A percentile compares a stretch with the other conserved stretches of the same genome.
Conservation (phyloP, 371 early-diverging fungal genomes). For the Synchytrium microbalum region DNA sequence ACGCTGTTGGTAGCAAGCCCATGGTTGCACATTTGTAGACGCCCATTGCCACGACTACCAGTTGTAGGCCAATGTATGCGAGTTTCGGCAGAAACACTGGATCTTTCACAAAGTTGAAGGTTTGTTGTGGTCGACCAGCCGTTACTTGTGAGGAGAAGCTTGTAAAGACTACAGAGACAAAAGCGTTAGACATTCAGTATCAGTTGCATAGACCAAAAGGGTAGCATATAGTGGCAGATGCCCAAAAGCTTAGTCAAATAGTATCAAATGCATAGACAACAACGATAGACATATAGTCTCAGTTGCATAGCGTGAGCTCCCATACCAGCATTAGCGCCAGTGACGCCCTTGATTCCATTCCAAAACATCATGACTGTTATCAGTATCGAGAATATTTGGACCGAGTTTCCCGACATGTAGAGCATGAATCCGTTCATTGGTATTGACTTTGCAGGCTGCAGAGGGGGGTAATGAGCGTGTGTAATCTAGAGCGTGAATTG, state of each 20-base stretch:
- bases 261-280: background rate
- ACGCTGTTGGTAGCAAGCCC: constrained; percentile 91
- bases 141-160: no score
- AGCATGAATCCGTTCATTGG: constrained; percentile 98
- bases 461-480: background rate
- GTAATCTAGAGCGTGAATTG: background rate
- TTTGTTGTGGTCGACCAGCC: no score
- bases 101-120: constrained; percentile 26
- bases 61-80: constrained; percentile 67
- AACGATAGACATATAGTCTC: constrained; percentile 7
- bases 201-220: constrained; percentile 59
- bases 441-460: constrained; percentile 71
- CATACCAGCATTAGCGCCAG: constrained; percentile 55
- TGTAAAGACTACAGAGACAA: background rate
- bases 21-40: constrained; percentile 84
- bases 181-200: constrained; percentile 12
- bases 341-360: constrained; percentile 72
- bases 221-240: constrained; percentile 32
- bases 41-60: constrained; percentile 73
- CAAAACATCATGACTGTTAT: constrained; percentile 92
- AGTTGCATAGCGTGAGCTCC: constrained; percentile 13
- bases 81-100: constrained; percentile 68
- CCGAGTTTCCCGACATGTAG: constrained; percentile 92
- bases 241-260: background rate
- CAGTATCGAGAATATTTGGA: constrained; percentile 92